phyloP scores from a whole-genome alignment of 192 early-diverging fungal species.

The Coemansia biformis region DNA sequence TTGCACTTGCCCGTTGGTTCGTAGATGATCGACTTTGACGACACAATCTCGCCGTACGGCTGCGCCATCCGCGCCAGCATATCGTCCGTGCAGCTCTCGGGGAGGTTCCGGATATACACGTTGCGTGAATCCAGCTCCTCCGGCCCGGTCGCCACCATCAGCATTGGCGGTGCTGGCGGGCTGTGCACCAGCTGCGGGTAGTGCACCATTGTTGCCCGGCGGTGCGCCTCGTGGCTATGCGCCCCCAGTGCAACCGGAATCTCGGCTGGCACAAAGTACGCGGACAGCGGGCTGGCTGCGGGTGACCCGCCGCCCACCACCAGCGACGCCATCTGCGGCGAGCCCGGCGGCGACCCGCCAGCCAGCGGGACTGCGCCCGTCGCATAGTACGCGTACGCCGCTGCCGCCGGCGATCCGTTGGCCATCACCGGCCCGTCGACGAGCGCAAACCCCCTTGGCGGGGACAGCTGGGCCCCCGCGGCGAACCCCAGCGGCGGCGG shows the following conservation, averaged over 20 bases:
- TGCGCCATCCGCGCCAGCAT: conserved; percentile 57
- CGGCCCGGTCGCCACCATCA: not conserved
- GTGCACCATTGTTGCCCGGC: not conserved
- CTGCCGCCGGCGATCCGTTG: conserved; percentile 4
- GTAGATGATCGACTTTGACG: conserved; percentile 81
- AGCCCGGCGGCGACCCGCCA: conserved; percentile 10
- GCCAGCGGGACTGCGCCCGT: conserved; percentile 10
- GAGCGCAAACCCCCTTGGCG: conserved; percentile 9
- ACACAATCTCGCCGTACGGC: conserved; percentile 67
- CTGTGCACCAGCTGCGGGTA: conserved; percentile 6
- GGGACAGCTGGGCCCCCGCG: conserved; percentile 5
- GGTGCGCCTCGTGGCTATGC: too few relatives aligned
- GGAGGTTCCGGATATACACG: conserved; percentile 77
- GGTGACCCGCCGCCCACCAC: not conserved
- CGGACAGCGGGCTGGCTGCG: too few relatives aligned
- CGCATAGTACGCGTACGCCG: conserved; percentile 27
- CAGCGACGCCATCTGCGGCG: conserved; percentile 22
- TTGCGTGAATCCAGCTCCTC: conserved; percentile 51
- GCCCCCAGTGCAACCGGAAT: too few relatives aligned
- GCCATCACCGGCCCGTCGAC: conserved; percentile 13
- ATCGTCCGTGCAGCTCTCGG: conserved; percentile 63
- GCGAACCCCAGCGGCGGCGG: conserved; percentile 6
- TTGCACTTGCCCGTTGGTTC: conserved; percentile 75
- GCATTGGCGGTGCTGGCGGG: not conserved
- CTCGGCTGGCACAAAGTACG: not conserved